Conservation (phyloP, 257 asterid species). For the Jaltomata sinuosa region DNA sequence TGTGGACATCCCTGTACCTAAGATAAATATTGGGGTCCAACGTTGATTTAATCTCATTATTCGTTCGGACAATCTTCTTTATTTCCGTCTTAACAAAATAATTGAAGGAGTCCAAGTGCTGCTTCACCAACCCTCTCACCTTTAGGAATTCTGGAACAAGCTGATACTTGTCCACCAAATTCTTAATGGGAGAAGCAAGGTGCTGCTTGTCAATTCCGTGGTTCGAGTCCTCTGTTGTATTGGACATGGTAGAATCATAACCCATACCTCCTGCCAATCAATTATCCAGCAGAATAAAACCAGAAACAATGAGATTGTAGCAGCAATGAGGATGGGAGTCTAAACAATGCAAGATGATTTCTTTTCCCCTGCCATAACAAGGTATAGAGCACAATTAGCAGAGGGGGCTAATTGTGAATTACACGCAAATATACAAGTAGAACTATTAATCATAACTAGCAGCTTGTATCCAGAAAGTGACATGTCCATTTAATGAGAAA, state of each 20-base stretch:
- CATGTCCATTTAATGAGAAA: neutral
- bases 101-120: slow-evolving; percentile 86
- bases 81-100: slow-evolving; percentile 55
- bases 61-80: slow-evolving; percentile 62
- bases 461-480: neutral
- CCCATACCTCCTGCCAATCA: neutral
- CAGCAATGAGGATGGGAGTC: neutral
- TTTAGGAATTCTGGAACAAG: slow-evolving; percentile 76
- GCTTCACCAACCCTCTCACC: slow-evolving; percentile 93
- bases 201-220: slow-evolving; percentile 42
- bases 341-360: neutral
- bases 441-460: neutral
- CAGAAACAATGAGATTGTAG: neutral
- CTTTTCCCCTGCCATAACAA: neutral
- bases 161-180: slow-evolving; percentile 64
- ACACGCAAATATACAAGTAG: neutral
- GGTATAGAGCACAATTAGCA: neutral
- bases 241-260: neutral
- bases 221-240: neutral
- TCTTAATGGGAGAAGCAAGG: slow-evolving; percentile 59
- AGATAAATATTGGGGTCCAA: slow-evolving; percentile 35
- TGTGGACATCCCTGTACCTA: neutral
- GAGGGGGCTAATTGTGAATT: neutral
- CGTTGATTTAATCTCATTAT: slow-evolving; percentile 32
- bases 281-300: neutral